Base-by-base conservation (phyloP, 192 early-diverging fungal species). In the Rhizophagus clarus region DNA sequence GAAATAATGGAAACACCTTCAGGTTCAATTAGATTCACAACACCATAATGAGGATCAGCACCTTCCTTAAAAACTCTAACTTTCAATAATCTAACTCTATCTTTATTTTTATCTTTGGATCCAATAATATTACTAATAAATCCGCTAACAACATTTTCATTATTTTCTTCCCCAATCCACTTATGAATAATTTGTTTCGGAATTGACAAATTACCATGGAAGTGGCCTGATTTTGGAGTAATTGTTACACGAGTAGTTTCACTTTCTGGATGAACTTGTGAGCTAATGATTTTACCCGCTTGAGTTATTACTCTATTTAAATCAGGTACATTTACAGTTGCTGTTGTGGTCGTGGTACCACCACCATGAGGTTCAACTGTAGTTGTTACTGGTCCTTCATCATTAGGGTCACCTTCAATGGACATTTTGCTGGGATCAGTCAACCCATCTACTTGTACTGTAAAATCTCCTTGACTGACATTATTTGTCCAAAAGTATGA, bases 1-100 rank as follows among this genome's bases (percentile, higher is more conserved):
- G 93, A 94, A 67, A 98, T 95, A 8, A 98, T 81, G 0, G 96
- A 96, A 24, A 93, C 82, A 4, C 97, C 97, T 11, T 83, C 80
- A 28, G 91, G 89, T 17, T 89, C 87, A 76, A 96, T 88, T 2
- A 96, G 76, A 69, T 92, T 89, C 17, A 92, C 87, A 2, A 87
- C 80, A 7, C 88, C 87, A 42, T 82, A 74, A 32, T 81, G 84
- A 14, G 70, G 14, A 26, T 34, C 83, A 81, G 72, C 26, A 37
- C 73, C 76, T 22, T 79, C 79, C 74, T 80, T 80, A 28, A 15
- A 51, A 47, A 20, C n/a, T 49, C 14, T 10, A 42, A 49, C 9
- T 68, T 68, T 68, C 14, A 29, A 29, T 32, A 83, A 22, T 49
- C 3, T 68, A 24, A 32, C 17, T 29, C n/a, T 34, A 68, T 68